Conservation (phyloP, 331 rosid genomes). For the Acacia pycnantha region DNA sequence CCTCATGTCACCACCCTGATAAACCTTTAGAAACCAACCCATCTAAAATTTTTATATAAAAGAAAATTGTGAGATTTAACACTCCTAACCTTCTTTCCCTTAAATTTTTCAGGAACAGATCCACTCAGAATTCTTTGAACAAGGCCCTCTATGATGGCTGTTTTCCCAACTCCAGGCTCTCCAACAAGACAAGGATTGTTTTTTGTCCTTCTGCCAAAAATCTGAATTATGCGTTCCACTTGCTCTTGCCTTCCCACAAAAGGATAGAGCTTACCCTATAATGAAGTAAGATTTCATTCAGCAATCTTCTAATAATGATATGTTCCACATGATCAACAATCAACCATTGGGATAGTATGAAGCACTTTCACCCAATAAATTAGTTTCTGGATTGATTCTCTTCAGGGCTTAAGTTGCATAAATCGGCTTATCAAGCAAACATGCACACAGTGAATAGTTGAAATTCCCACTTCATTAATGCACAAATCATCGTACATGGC, state of each 20-base stretch:
- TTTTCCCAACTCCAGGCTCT: conserved; percentile 76
- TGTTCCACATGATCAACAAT: background rate
- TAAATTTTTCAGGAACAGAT: conserved; percentile 66
- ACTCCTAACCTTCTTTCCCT: conserved; percentile 55
- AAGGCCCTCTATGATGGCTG: conserved; percentile 71
- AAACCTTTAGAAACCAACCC: background rate
- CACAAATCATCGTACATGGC: too few relatives aligned
- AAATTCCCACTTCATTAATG: too few relatives aligned
- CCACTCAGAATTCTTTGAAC: conserved; percentile 65
- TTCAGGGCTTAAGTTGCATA: background rate
- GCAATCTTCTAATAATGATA: background rate
- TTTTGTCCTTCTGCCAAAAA: conserved; percentile 57
- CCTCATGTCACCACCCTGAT: background rate
- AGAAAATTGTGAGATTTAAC: background rate
- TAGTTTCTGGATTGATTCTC: background rate
- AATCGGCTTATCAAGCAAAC: background rate
- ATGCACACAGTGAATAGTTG: background rate
- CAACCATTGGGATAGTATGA: background rate
- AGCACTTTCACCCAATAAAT: background rate
- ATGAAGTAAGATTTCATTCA: background rate
- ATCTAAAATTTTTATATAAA: background rate
- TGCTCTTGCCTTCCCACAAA: conserved; percentile 64
- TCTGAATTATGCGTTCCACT: conserved; percentile 58
- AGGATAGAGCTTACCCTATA: conserved; percentile 61
- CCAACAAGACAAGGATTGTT: conserved; percentile 75